Base-by-base conservation (phyloP, 257 asterid species). In the Salvia rosmarinus region DNA sequence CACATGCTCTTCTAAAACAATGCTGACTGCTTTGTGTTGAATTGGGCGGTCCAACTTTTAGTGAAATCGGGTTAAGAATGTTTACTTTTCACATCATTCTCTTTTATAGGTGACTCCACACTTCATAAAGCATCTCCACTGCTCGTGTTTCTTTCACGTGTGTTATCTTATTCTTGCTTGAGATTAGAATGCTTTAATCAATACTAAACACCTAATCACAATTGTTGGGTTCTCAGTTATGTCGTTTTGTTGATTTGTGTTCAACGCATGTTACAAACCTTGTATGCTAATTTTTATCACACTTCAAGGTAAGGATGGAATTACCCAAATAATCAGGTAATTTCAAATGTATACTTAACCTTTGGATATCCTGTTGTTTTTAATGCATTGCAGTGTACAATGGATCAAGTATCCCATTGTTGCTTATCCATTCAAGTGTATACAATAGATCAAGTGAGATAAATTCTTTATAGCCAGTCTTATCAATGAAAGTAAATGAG, bases 31-130 rank as follows among this genome's bases (percentile, higher is more conserved):
- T 51, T 46, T 59, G 8, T 60, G 54, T 42, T 12, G 50, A 61
- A 13, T 34, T 61, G 28, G n/a, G 64, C 4, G 62, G 63, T 13
- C 3, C 47, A 12, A 13, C 70, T 56, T 55, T 65, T 34, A 16
- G 62, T 47, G 49, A 28, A 28, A 47, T 70, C 37, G 59, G 52
- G 70, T 8, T 63, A 25, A 71, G 21, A 21, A 30, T 46, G 58
- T 25, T 2, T 23, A 32, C 6, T 20, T 12, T 37, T 47, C 52
- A 39, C 44, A 35, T 39, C 35, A 63, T 72, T 43, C 1, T 67
- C 5, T 21, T 40, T 7, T 20, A 62, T 23, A 11, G 30, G 37
- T 64, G 25, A 60, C 30, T 25, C 9, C 10, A 8, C 23, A 66
- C 60, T 62, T 57, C 28, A 55, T 28, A 39, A 25, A 47, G 64